These are phyloP conservation scores for Tuber melanosporum DNA, from an alignment of 495 filamentous ascomycete species.

Conservation along the genomic window DNA sequence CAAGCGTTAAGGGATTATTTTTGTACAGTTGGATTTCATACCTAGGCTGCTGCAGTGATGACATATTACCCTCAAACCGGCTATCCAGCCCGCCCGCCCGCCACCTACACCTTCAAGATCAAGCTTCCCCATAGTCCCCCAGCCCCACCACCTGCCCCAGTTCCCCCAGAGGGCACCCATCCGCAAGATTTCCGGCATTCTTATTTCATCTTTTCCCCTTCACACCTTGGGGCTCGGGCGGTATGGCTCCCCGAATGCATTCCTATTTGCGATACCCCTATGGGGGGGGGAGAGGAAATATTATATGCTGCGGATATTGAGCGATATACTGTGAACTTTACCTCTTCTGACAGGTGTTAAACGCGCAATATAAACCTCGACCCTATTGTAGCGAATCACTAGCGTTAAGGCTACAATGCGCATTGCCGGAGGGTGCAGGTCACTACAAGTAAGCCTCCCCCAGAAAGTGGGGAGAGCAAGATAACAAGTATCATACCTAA, in stretches of 20 bases:
- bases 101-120: neutral
- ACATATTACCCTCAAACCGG: too few relatives aligned
- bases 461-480: neutral
- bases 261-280: neutral
- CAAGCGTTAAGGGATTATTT: too few relatives aligned
- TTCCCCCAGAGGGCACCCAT: too few relatives aligned
- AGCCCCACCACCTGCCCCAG: neutral
- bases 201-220: too few relatives aligned
- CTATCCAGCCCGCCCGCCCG: too few relatives aligned
- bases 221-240: too few relatives aligned
- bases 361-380: neutral
- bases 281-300: neutral
- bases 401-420: neutral
- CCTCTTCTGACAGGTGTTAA: neutral
- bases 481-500: neutral
- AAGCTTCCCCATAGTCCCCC: neutral
- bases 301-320: neutral
- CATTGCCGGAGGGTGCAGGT: neutral
- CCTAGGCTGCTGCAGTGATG: too few relatives aligned
- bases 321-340: neutral
- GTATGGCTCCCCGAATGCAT: neutral
- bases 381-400: neutral
- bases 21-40: too few relatives aligned
- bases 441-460: neutral
- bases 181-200: too few relatives aligned